These are phyloP conservation scores for Asterophora parasitica DNA, from an alignment of 768 basidiomycete species.

Conservation along the genomic window DNA sequence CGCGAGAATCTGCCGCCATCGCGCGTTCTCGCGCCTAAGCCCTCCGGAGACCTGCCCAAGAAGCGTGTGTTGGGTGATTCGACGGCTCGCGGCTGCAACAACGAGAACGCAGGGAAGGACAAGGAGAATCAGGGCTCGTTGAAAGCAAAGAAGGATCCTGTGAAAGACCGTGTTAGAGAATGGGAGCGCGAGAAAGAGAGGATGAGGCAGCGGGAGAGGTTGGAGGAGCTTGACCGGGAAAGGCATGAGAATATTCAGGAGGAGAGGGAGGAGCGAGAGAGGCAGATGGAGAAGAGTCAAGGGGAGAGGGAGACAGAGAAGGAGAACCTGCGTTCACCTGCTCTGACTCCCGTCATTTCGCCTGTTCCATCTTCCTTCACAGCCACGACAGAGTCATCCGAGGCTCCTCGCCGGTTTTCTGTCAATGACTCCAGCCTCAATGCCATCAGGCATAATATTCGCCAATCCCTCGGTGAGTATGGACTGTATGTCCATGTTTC, in stretches of 20 bases:
- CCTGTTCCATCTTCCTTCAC: slow-evolving; percentile 12
- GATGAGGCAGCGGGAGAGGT: slow-evolving; percentile 60
- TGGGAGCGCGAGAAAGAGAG: slow-evolving; percentile 73
- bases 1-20: slow-evolving; percentile 22
- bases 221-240: slow-evolving; percentile 55
- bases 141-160: slow-evolving; percentile 36
- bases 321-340: slow-evolving; percentile 7
- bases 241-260: slow-evolving; percentile 37
- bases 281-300: slow-evolving; percentile 16
- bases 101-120: slow-evolving; percentile 11
- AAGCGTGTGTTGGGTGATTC: slow-evolving; percentile 36
- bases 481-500: not conserved
- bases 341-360: slow-evolving; percentile 5
- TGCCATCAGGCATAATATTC: slow-evolving; percentile 65
- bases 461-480: slow-evolving; percentile 63
- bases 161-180: slow-evolving; percentile 61
- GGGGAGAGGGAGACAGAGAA: slow-evolving; percentile 21
- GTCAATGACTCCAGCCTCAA: slow-evolving; percentile 28
- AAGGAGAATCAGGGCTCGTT: slow-evolving; percentile 7
- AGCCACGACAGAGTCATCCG: slow-evolving; percentile 10
- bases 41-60: slow-evolving; percentile 12
- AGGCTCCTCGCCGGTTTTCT: slow-evolving; percentile 8
- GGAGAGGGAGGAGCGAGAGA: slow-evolving; percentile 23
- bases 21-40: slow-evolving; percentile 5
- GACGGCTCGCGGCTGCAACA: slow-evolving; percentile 27